Percentiles rank a stretch among this genome's conserved stretches.
Evolutionary conservation across 805 yeast genomes (phyloP).

Genomic region (Zygoascus tannicola): DNA sequence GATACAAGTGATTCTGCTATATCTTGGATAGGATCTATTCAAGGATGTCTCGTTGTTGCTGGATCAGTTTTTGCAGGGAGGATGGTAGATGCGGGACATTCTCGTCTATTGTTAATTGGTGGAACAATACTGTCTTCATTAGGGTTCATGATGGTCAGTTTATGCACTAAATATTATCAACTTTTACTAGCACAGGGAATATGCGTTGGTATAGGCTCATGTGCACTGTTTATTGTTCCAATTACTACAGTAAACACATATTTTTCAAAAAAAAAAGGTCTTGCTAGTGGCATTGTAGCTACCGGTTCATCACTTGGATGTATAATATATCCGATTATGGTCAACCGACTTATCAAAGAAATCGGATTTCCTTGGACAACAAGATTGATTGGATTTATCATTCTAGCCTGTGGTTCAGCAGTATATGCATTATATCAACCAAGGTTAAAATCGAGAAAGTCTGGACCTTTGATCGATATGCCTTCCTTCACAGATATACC

Average conservation of each 20-base stretch:
- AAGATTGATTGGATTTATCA: slow-evolving; percentile 36
- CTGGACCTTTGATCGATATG: slow-evolving; percentile 18
- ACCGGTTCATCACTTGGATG: slow-evolving; percentile 47
- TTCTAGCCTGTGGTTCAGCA: slow-evolving; percentile 22
- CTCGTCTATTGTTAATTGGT: slow-evolving; percentile 12
- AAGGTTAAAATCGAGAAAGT: slow-evolving; percentile 22
- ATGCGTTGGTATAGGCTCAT: slow-evolving; percentile 38
- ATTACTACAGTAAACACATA: slow-evolving; percentile 38
- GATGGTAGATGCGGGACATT: slow-evolving; percentile 24
- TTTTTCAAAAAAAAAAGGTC: slow-evolving; percentile 35
- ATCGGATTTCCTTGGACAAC: slow-evolving; percentile 44
- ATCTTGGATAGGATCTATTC: slow-evolving; percentile 29
- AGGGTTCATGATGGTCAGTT: slow-evolving; percentile 27
- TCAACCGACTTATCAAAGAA: slow-evolving; percentile 32
- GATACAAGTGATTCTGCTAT: slow-evolving; percentile 23
- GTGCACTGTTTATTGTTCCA: slow-evolving; percentile 36
- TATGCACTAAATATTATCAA: slow-evolving; percentile 37
- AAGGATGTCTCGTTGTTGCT: slow-evolving; percentile 23
- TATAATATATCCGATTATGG: slow-evolving; percentile 39
- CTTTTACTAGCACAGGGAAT: slow-evolving; percentile 45
- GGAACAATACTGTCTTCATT: slow-evolving; percentile 22
- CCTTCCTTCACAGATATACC: slow-evolving; percentile 17
- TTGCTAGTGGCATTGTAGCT: slow-evolving; percentile 38
- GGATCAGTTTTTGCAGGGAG: slow-evolving; percentile 24
- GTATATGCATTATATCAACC: slow-evolving; percentile 19